Percentiles rank a stretch among this genome's conserved stretches.
These are phyloP conservation scores for Wickerhamiella pararugosa DNA, from an alignment of 1,139 yeast genomes.

Conservation along the genomic window DNA sequence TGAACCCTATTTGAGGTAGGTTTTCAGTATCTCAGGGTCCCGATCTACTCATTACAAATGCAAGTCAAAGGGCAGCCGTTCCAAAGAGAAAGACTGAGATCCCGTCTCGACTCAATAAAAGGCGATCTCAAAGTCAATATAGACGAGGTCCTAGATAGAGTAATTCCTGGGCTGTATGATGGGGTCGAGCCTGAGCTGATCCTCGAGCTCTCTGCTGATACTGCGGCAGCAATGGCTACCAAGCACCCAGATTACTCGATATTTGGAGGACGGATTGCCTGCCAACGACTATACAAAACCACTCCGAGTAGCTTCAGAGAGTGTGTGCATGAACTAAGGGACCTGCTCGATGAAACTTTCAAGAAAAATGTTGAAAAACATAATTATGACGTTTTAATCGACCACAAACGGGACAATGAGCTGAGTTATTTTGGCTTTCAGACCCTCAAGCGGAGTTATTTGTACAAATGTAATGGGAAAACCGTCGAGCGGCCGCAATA, in stretches of 20 bases:
- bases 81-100: background rate
- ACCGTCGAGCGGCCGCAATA: slow-evolving; percentile 74
- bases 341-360: slow-evolving; percentile 34
- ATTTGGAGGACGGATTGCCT: slow-evolving; percentile 73
- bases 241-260: slow-evolving; percentile 79
- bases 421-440: slow-evolving; percentile 63
- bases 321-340: slow-evolving; percentile 47
- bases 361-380: slow-evolving; percentile 32
- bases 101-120: background rate
- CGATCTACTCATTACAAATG: background rate
- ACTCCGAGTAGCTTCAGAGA: slow-evolving; percentile 60
- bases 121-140: slow-evolving; percentile 8
- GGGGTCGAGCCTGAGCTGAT: slow-evolving; percentile 74
- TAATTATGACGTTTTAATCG: slow-evolving; percentile 24
- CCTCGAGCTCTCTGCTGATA: slow-evolving; percentile 70
- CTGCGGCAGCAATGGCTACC: slow-evolving; percentile 80
- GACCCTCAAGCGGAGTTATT: slow-evolving; percentile 58
- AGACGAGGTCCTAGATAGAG: slow-evolving; percentile 31
- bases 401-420: slow-evolving; percentile 48
- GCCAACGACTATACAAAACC: slow-evolving; percentile 60
- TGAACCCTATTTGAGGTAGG: no score
- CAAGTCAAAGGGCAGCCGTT: slow-evolving; percentile 1
- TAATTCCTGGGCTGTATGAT: slow-evolving; percentile 59
- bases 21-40: no score
- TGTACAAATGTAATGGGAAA: slow-evolving; percentile 36